Evolutionary conservation across 805 yeast species (phyloP).

Genomic region (Schwanniomyces sp.): DNA sequence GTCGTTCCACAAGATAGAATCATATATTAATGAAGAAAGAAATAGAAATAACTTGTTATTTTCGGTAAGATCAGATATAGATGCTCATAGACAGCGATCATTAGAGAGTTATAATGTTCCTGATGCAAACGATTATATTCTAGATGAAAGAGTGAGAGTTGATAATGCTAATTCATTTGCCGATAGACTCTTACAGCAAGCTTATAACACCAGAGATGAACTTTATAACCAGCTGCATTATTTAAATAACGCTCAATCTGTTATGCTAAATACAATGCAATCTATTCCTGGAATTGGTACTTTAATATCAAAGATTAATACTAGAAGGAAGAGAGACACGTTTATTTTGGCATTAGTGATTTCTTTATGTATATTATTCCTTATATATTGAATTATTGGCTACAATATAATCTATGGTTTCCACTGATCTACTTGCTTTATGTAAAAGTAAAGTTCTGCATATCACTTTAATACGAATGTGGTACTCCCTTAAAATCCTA

Average conservation of each 20-base stretch:
- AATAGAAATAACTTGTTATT: conserved; percentile 71
- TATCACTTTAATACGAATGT: not conserved
- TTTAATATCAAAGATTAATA: conserved; percentile 75
- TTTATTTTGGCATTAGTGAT: conserved; percentile 77
- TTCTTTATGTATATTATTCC: conserved; percentile 65
- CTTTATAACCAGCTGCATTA: conserved; percentile 67
- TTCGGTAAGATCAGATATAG: conserved; percentile 78
- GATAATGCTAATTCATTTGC: conserved; percentile 73
- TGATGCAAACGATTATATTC: conserved; percentile 68
- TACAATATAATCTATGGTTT: not conserved
- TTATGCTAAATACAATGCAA: conserved; percentile 59
- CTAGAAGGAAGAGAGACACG: conserved; percentile 86
- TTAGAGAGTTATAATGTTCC: conserved; percentile 13
- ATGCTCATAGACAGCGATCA: conserved; percentile 54
- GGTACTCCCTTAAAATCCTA: not conserved
- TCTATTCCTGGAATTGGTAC: conserved; percentile 82
- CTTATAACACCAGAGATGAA: conserved; percentile 87
- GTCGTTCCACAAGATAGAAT: conserved; percentile 59
- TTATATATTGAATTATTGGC: conserved; percentile 32
- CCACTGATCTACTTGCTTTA: not conserved
- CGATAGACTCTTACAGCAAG: conserved; percentile 79
- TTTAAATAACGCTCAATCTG: conserved; percentile 62
- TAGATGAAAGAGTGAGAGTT: conserved; percentile 73
- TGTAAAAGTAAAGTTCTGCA: not conserved
- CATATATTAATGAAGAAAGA: conserved; percentile 68